Percentiles rank a stretch among this genome's conserved stretches.
phyloP scores from a whole-genome alignment of 1,284 basidiomycete species.

The Ustilago bromivora region DNA sequence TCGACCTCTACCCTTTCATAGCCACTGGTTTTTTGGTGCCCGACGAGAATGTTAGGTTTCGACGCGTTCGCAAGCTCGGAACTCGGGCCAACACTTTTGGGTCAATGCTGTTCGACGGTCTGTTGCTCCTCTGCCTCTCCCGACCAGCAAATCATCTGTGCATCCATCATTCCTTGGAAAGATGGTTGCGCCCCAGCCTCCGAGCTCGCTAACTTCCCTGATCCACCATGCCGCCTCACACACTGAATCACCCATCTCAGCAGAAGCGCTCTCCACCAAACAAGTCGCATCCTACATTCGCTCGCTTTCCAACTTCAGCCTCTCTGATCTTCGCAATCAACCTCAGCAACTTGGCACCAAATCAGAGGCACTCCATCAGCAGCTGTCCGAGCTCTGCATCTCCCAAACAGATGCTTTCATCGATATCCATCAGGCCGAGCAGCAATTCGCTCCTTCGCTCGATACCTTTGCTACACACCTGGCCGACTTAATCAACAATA shows the following conservation, averaged over 20 bases:
- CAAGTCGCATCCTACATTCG: slow-evolving; percentile 41
- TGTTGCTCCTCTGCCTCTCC: background rate
- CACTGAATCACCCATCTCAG: slow-evolving; percentile 19
- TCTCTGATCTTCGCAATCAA: slow-evolving; percentile 40
- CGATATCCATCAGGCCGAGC: slow-evolving; percentile 45
- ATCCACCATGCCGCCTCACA: slow-evolving; percentile 23
- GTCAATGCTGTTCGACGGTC: background rate
- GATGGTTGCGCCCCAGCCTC: background rate
- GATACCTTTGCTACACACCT: slow-evolving; percentile 23
- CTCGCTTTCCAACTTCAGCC: slow-evolving; percentile 47
- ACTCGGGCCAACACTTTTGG: slow-evolving; percentile 40
- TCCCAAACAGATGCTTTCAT: slow-evolving; percentile 54
- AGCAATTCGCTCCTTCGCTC: slow-evolving; percentile 41
- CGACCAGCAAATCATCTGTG: background rate
- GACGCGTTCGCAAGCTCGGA: slow-evolving; percentile 7
- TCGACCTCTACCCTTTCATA: background rate
- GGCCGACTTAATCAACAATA: slow-evolving; percentile 20
- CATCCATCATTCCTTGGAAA: background rate
- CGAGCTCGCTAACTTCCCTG: slow-evolving; percentile 20
- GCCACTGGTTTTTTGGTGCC: background rate
- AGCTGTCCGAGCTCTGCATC: slow-evolving; percentile 52
- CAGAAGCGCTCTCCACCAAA: slow-evolving; percentile 29
- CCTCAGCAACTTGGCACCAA: slow-evolving; percentile 40
- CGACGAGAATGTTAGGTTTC: background rate
- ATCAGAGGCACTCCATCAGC: slow-evolving; percentile 38